Percentiles rank a stretch among this genome's conserved stretches.
phyloP scores from a whole-genome alignment of 345 rosid genomes.

The Durio zibethinus region DNA sequence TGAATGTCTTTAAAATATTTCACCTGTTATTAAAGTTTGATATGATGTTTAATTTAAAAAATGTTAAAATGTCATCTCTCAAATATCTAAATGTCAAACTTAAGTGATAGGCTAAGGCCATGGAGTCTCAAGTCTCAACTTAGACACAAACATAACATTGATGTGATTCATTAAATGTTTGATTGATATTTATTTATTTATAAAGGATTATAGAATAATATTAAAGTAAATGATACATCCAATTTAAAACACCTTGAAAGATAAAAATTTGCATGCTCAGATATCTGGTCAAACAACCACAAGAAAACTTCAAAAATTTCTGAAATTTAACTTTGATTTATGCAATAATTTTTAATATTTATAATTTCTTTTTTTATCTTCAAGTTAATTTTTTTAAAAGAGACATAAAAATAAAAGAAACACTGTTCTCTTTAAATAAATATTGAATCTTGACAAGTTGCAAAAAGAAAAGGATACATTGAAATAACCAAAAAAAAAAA shows the following conservation, averaged over 20 bases:
- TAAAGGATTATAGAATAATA: background rate
- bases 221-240: background rate
- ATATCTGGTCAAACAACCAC: background rate
- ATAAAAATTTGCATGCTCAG: background rate
- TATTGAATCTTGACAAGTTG: background rate
- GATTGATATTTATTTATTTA: too few relatives aligned
- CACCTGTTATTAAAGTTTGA: background rate
- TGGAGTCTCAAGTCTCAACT: too few relatives aligned
- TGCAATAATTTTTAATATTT: too few relatives aligned
- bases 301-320: too few relatives aligned
- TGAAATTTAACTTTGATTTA: too few relatives aligned
- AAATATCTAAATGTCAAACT: background rate
- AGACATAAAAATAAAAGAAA: too few relatives aligned
- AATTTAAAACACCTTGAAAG: background rate
- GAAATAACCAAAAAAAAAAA: conserved; percentile 20
- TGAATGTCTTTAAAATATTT: background rate
- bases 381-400: too few relatives aligned
- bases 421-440: background rate
- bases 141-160: too few relatives aligned
- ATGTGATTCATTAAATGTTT: too few relatives aligned
- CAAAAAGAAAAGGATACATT: background rate
- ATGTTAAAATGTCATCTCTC: background rate
- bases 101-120: background rate
- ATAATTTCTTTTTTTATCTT: too few relatives aligned
- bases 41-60: background rate